Percentiles rank a stretch among this genome's conserved stretches.
Evolutionary conservation across 1,284 basidiomycete species (phyloP).

Genomic region (Pseudozyma sp.): DNA sequence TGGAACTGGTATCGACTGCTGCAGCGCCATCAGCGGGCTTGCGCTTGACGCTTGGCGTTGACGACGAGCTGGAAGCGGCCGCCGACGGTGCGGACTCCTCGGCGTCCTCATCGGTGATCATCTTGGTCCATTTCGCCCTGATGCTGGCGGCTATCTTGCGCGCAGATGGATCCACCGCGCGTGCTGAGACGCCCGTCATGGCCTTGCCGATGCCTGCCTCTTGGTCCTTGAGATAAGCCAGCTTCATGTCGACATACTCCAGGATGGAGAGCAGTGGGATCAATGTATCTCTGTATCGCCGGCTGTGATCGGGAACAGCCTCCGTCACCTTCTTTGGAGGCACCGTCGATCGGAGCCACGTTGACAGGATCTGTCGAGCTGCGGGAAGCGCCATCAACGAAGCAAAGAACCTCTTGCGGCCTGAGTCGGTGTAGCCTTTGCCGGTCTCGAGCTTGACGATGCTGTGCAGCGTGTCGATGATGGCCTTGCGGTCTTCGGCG

Average conservation of each 20-base stretch:
- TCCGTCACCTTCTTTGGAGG: slow-evolving; percentile 40
- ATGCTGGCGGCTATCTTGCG: slow-evolving; percentile 34
- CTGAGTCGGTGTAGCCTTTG: slow-evolving; percentile 30
- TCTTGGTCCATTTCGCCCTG: slow-evolving; percentile 50
- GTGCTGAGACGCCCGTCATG: slow-evolving; percentile 46
- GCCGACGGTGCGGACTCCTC: slow-evolving; percentile 9
- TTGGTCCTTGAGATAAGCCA: slow-evolving; percentile 47
- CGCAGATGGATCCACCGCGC: slow-evolving; percentile 34
- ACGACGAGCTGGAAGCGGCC: background rate
- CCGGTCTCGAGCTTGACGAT: slow-evolving; percentile 40
- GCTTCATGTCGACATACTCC: slow-evolving; percentile 35
- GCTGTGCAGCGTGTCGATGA: slow-evolving; percentile 21
- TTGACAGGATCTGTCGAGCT: slow-evolving; percentile 34
- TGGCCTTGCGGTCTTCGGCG: slow-evolving; percentile 25
- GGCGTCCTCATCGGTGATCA: slow-evolving; percentile 30
- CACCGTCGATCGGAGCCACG: slow-evolving; percentile 31
- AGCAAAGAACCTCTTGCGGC: slow-evolving; percentile 24
- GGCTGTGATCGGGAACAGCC: slow-evolving; percentile 42
- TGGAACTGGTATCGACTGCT: slow-evolving; percentile 14
- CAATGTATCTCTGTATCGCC: slow-evolving; percentile 42
- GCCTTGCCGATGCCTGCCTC: slow-evolving; percentile 53
- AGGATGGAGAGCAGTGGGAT: slow-evolving; percentile 49
- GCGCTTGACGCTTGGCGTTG: slow-evolving; percentile 15
- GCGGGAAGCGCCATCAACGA: slow-evolving; percentile 29
- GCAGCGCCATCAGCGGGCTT: slow-evolving; percentile 20